These are phyloP conservation scores for Amborella trichopoda DNA, from an alignment of 164 flowering plant species.

Conservation along the genomic window DNA sequence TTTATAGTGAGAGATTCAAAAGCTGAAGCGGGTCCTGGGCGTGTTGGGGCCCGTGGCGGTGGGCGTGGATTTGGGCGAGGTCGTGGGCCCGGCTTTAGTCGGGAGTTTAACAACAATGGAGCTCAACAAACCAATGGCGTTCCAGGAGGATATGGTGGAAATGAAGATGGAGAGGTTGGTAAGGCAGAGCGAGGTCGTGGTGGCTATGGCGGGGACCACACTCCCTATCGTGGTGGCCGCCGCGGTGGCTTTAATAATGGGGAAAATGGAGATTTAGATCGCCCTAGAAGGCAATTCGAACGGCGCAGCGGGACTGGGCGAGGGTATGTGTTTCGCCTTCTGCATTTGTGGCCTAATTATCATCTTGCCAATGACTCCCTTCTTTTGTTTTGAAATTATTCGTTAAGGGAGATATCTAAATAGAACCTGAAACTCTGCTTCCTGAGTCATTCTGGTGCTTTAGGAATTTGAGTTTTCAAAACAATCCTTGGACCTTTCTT, in stretches of 20 bases:
- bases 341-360: too few species aligned
- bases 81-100: not conserved
- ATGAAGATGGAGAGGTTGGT: slow-evolving; percentile 2
- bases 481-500: too few species aligned
- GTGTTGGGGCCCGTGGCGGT: slow-evolving; percentile 13
- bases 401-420: too few species aligned
- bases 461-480: too few species aligned
- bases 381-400: too few species aligned
- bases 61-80: slow-evolving; percentile 9
- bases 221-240: slow-evolving; percentile 40
- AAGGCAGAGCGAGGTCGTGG: slow-evolving; percentile 13
- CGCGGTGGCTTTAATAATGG: slow-evolving; percentile 48
- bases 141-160: slow-evolving; percentile 3
- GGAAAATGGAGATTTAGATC: slow-evolving; percentile 37
- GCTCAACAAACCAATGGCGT: slow-evolving; percentile 4
- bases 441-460: too few species aligned
- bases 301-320: slow-evolving; percentile 63
- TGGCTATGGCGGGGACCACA: slow-evolving; percentile 11
- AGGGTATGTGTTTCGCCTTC: slow-evolving; percentile 35
- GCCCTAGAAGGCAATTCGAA: slow-evolving; percentile 39
- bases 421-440: too few species aligned
- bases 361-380: too few species aligned
- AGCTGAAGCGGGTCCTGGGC: slow-evolving; percentile 5
- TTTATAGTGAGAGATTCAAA: slow-evolving; percentile 10
- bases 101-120: not conserved